Conservation (phyloP, 306 rosid species). For the Ochetophila trinervis region DNA sequence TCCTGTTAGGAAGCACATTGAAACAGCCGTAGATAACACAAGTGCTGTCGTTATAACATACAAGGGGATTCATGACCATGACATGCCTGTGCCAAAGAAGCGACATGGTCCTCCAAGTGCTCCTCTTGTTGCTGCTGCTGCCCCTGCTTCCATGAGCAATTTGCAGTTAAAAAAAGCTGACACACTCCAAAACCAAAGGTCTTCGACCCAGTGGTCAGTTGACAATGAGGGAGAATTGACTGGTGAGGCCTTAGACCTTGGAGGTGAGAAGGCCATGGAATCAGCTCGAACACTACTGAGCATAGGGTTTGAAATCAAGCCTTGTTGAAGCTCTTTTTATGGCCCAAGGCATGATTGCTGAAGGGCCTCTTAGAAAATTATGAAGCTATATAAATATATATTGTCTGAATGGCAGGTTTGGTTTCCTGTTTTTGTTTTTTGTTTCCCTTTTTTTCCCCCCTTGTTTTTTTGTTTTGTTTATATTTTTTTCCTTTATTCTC, state of each 20-base stretch:
- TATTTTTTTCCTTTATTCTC: conserved; percentile 8
- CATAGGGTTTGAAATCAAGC: conserved; percentile 98
- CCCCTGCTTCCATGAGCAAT: conserved; percentile 70
- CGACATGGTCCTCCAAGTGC: conserved; percentile 84
- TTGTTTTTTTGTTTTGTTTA: conserved; percentile 12
- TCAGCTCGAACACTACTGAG: conserved; percentile 95
- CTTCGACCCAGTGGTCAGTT: conserved; percentile 76
- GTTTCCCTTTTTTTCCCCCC: neutral
- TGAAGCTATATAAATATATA: conserved; percentile 33
- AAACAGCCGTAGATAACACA: conserved; percentile 67
- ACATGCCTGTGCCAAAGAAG: conserved; percentile 92
- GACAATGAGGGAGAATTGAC: conserved; percentile 88
- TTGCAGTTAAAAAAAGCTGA: conserved; percentile 43
- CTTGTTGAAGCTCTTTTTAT: conserved; percentile 51
- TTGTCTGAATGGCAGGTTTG: conserved; percentile 46
- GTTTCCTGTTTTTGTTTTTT: conserved; percentile 23
- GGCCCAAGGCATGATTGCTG: conserved; percentile 17
- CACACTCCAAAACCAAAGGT: conserved; percentile 28
- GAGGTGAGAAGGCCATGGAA: conserved; percentile 96
- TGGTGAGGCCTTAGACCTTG: conserved; percentile 87
- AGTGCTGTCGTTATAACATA: conserved; percentile 74
- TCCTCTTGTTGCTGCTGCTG: conserved; percentile 77
- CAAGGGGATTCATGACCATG: conserved; percentile 93
- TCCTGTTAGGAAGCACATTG: conserved; percentile 94
- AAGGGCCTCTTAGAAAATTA: conserved; percentile 14